Evolutionary conservation across 2,329 filamentous ascomycete species (phyloP).

Genomic region (Myotisia sp.): DNA sequence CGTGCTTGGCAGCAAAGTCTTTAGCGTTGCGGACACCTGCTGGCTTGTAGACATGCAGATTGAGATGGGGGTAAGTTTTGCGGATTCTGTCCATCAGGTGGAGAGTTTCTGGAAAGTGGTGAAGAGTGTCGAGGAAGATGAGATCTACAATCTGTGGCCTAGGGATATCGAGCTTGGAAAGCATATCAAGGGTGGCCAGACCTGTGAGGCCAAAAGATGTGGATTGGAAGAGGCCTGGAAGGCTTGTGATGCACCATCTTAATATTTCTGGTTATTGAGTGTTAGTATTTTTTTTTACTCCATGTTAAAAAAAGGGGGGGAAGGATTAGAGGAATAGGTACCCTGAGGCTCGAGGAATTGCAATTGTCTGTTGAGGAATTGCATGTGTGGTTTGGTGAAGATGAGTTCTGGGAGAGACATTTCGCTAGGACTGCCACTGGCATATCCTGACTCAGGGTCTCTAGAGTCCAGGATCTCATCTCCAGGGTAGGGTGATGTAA

Average conservation of each 20-base stretch:
- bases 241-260: constrained; percentile 77
- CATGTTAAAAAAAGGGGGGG: constrained; percentile 4
- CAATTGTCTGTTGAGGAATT: constrained; percentile 80
- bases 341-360: constrained; percentile 71
- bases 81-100: constrained; percentile 60
- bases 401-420: constrained; percentile 58
- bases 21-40: constrained; percentile 55
- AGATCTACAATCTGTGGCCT: constrained; percentile 37
- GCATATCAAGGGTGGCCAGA: constrained; percentile 64
- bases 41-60: constrained; percentile 81
- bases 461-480: constrained; percentile 21
- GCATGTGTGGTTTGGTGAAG: constrained; percentile 76
- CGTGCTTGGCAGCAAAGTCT: constrained; percentile 72
- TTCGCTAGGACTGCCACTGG: constrained; percentile 43
- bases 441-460: constrained; percentile 70
- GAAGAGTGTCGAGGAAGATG: constrained; percentile 69
- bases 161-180: constrained; percentile 37
- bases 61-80: constrained; percentile 60
- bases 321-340: constrained; percentile 21
- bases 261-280: constrained; percentile 52
- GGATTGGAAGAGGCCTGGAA: constrained; percentile 79
- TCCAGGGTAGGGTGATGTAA: constrained; percentile 23
- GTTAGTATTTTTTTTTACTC: constrained; percentile 17
- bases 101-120: constrained; percentile 68
- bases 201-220: constrained; percentile 73